A percentile compares a stretch with the other conserved stretches of the same genome.
Conservation (phyloP, 139 green algal genomes). For the Zygnema circumcarinatum region DNA sequence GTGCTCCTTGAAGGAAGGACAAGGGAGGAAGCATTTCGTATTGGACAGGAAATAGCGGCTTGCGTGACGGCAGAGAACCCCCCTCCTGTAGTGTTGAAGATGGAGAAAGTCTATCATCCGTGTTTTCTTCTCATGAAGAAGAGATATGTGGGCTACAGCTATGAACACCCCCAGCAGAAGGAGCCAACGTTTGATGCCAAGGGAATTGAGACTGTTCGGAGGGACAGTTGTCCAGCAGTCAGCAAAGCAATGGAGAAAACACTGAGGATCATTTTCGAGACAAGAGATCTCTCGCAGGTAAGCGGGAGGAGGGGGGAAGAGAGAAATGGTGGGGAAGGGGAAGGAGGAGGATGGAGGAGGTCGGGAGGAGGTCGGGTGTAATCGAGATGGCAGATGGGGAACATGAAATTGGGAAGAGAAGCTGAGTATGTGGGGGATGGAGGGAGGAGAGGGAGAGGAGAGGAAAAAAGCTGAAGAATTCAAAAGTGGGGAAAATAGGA, state of each 20-base stretch:
- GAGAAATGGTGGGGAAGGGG: too few species aligned
- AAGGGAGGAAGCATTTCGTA: conserved; percentile 77
- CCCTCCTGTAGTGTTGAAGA: conserved; percentile 85
- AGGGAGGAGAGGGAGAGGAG: too few species aligned
- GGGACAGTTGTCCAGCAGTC: conserved; percentile 90
- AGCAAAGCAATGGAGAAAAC: conserved; percentile 85
- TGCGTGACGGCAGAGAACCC: conserved; percentile 88
- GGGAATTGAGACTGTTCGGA: conserved; percentile 94
- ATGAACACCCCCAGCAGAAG: conserved; percentile 77
- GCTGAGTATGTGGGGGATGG: too few species aligned
- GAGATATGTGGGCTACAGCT: conserved; percentile 92
- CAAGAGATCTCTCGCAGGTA: conserved; percentile 65
- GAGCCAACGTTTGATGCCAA: conserved; percentile 80
- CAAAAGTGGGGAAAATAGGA: too few species aligned
- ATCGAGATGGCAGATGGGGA: too few species aligned
- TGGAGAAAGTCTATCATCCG: conserved; percentile 97
- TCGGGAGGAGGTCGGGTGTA: too few species aligned
- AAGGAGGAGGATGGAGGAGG: too few species aligned
- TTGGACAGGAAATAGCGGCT: conserved; percentile 87
- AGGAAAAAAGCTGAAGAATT: too few species aligned
- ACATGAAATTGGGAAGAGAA: too few species aligned
- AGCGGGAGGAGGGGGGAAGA: too few species aligned
- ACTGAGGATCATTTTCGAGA: conserved; percentile 85
- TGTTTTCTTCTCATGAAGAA: conserved; percentile 97
- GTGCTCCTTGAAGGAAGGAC: conserved; percentile 80